A percentile compares a stretch with the other conserved stretches of the same genome.
Evolutionary conservation across 2,329 filamentous ascomycete genomes (phyloP).

Genomic region (Rhynchosporium graminicola): DNA sequence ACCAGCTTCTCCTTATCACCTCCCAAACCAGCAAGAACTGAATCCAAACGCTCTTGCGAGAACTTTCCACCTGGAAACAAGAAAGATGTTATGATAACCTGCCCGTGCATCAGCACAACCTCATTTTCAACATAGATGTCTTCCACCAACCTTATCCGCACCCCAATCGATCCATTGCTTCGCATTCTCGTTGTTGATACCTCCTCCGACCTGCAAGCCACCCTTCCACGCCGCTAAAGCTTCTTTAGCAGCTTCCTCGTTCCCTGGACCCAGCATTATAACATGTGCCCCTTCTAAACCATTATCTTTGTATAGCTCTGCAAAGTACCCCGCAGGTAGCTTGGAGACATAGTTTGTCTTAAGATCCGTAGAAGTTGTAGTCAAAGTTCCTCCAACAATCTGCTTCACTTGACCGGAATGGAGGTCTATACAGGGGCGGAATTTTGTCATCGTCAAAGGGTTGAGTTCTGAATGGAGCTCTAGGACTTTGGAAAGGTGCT

Average conservation of each 20-base stretch:
- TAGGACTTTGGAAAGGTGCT: neutral
- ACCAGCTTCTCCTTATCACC: conserved; percentile 81
- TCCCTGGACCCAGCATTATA: conserved; percentile 92
- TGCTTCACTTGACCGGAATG: conserved; percentile 98
- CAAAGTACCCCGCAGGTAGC: conserved; percentile 79
- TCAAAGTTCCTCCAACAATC: conserved; percentile 93
- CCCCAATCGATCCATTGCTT: conserved; percentile 82
- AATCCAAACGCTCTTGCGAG: conserved; percentile 72
- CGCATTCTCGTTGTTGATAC: conserved; percentile 85
- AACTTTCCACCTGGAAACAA: conserved; percentile 86
- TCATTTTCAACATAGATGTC: neutral
- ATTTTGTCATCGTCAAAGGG: conserved; percentile 74
- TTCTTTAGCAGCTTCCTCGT: conserved; percentile 76
- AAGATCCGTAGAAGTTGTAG: conserved; percentile 63
- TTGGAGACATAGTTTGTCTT: conserved; percentile 93
- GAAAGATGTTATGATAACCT: conserved; percentile 97
- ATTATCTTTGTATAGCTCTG: conserved; percentile 76
- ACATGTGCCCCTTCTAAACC: conserved; percentile 81
- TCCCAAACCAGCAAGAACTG: conserved; percentile 70
- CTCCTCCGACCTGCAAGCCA: conserved; percentile 88
- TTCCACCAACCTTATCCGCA: conserved; percentile 73
- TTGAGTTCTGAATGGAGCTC: conserved; percentile 13
- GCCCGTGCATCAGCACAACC: conserved; percentile 38
- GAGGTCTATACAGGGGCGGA: conserved; percentile 94
- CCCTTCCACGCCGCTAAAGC: conserved; percentile 77